Evolutionary conservation across 371 early-diverging fungal genomes (phyloP), one percentile per base, ranked within the genome.

Genomic region (Lichtheimia corymbifera): DNA sequence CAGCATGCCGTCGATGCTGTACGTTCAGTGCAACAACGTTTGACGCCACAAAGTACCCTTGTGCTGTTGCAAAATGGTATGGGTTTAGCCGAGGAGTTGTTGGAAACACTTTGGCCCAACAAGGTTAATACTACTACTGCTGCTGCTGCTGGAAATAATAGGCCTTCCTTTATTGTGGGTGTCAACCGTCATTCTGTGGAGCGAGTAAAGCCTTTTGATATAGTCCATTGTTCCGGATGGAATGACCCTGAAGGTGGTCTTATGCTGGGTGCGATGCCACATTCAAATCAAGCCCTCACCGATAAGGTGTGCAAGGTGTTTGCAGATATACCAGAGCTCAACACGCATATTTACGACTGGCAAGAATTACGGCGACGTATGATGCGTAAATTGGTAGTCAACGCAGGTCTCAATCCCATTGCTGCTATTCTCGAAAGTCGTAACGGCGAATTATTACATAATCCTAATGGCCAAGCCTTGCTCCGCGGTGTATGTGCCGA

Each of bases 61-160:
- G 57, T 85, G 7, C 60, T 88, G 50, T 53, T 88, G 49, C 85
- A 86, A 59, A 88, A 88, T 52, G 88, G 88, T 6, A 82, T 87
- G 85, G 88, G 88, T 27, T 57, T 74, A 2, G 68, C 68, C n/a
- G 86, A 88, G 17, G 80, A 83, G 27, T 53, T 86, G 13, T 18
- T 56, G 11, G 45, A 56, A 45, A 65, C 58, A 30, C 44, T 77
- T 15, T 83, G 80, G 69, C 51, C 69, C 42, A 52, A 63, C 42
- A 52, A 63, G 43, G 42, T 53, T 27, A n/a, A n/a, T n/a, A 66
- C 70, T 2, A 43, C 18, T 53, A 15, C 47, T 17, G 9, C 6
- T 18, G 3, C 54, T 22, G 22, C 1, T 35, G 53, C 17, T n/a
- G 30, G 53, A 22, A 22, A 24, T 2, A 53, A 53, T 43, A 56